These are phyloP conservation scores for Aphanomyces astaci DNA, from an alignment of 352 stramenopile species.

Conservation along the genomic window DNA sequence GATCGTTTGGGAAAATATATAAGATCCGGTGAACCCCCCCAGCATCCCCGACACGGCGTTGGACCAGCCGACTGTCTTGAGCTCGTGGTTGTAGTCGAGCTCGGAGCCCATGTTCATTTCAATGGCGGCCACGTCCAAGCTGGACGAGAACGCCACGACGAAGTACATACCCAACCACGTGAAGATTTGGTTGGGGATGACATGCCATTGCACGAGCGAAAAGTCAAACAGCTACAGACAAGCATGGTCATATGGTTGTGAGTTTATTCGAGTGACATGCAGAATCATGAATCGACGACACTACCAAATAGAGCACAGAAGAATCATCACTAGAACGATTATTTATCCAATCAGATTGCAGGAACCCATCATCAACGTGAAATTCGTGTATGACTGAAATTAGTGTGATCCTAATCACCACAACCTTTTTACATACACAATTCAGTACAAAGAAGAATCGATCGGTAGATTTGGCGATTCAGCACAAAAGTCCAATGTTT, in stretches of 20 bases:
- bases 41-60: constrained; percentile 85
- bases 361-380: too few species aligned
- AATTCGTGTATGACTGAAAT: too few species aligned
- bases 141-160: constrained; percentile 91
- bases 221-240: constrained; percentile 55
- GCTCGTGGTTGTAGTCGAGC: constrained; percentile 91
- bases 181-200: constrained; percentile 55
- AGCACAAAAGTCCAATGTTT: too few species aligned
- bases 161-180: constrained; percentile 90
- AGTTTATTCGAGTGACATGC: too few species aligned
- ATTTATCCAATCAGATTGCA: too few species aligned
- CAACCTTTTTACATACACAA: too few species aligned
- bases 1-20: constrained; percentile 93
- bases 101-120: constrained; percentile 87
- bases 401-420: too few species aligned
- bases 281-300: too few species aligned
- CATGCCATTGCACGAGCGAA: constrained; percentile 62
- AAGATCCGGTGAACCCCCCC: constrained; percentile 82
- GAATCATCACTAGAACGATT: too few species aligned
- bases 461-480: too few species aligned
- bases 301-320: too few species aligned
- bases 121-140: constrained; percentile 92
- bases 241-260: constrained; percentile 30
- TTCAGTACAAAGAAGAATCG: too few species aligned
- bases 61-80: constrained; percentile 89